Conservation (phyloP, 306 rosid species). For the Elaeagnus macrophylla region DNA sequence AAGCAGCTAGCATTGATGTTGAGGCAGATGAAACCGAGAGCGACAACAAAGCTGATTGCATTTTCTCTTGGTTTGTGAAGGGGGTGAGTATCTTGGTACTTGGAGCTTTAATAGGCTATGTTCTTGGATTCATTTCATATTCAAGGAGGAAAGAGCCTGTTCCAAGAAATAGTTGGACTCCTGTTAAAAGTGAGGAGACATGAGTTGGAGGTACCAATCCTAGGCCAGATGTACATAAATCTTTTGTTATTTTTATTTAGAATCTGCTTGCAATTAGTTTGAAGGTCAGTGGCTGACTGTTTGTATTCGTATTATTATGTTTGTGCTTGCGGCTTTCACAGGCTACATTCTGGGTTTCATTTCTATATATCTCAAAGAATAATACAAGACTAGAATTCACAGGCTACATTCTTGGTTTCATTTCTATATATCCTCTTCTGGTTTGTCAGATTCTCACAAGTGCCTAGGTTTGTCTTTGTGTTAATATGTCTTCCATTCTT, state of each 20-base stretch:
- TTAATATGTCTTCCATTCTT: too few relatives aligned
- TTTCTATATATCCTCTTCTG: too few relatives aligned
- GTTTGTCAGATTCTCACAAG: too few relatives aligned
- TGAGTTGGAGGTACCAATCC: not conserved
- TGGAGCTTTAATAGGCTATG: conserved; percentile 71
- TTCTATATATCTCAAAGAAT: too few relatives aligned
- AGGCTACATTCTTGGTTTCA: not conserved
- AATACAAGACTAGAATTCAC: too few relatives aligned
- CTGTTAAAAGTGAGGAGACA: conserved; percentile 58
- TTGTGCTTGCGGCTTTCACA: not conserved
- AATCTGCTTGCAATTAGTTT: not conserved
- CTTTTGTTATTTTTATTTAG: not conserved
- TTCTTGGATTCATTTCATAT: conserved; percentile 53
- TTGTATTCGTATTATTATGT: not conserved
- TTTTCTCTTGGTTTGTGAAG: conserved; percentile 43
- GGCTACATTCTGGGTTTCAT: not conserved
- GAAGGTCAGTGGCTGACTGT: not conserved
- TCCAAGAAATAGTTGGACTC: conserved; percentile 42
- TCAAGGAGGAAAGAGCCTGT: conserved; percentile 39
- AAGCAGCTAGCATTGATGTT: conserved; percentile 3
- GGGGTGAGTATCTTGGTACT: conserved; percentile 59
- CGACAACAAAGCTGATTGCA: conserved; percentile 20
- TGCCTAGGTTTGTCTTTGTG: too few relatives aligned
- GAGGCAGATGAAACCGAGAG: conserved; percentile 13
- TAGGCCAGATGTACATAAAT: not conserved